A percentile compares a stretch with the other conserved stretches of the same genome.
Conservation (phyloP, 805 yeast genomes). For the Suhomyces canberraensis region DNA sequence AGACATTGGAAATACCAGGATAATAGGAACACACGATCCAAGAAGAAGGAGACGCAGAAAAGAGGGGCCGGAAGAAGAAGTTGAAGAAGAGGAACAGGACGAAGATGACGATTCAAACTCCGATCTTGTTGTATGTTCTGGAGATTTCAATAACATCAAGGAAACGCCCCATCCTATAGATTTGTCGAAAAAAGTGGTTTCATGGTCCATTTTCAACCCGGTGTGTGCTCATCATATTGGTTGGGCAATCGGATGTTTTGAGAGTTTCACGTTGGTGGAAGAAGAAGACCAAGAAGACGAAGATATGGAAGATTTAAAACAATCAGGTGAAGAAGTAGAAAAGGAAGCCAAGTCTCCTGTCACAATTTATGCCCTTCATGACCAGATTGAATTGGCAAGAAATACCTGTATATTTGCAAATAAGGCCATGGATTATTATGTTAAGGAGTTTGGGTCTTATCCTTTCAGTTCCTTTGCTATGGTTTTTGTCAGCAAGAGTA, state of each 20-base stretch:
- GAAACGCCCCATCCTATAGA: conserved; percentile 77
- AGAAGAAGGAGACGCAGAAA: conserved; percentile 10
- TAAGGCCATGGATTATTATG: conserved; percentile 77
- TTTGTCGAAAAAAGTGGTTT: conserved; percentile 66
- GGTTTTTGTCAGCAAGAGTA: conserved; percentile 63
- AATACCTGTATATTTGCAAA: conserved; percentile 77
- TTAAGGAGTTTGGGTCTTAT: conserved; percentile 87
- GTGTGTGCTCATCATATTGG: conserved; percentile 93
- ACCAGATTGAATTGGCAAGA: conserved; percentile 49
- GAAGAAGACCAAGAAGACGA: conserved; percentile 31
- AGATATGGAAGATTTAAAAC: conserved; percentile 2
- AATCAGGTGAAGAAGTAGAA: conserved; percentile 23
- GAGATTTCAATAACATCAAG: conserved; percentile 62
- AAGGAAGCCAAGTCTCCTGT: conserved; percentile 38
- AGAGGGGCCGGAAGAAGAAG: conserved; percentile 9
- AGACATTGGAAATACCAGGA: conserved; percentile 55
- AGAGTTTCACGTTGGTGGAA: conserved; percentile 51
- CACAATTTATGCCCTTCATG: conserved; percentile 61
- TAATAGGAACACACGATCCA: conserved; percentile 36
- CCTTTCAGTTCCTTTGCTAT: conserved; percentile 83
- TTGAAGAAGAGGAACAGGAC: conserved; percentile 29
- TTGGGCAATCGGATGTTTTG: conserved; percentile 90
- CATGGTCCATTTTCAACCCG: conserved; percentile 75
- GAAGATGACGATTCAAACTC: conserved; percentile 44
- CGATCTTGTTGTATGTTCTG: conserved; percentile 65